Evolutionary conservation across 352 stramenopile genomes (phyloP), one percentile per base, ranked within the genome.

Genomic region (Globisporangium recalcitrans): DNA sequence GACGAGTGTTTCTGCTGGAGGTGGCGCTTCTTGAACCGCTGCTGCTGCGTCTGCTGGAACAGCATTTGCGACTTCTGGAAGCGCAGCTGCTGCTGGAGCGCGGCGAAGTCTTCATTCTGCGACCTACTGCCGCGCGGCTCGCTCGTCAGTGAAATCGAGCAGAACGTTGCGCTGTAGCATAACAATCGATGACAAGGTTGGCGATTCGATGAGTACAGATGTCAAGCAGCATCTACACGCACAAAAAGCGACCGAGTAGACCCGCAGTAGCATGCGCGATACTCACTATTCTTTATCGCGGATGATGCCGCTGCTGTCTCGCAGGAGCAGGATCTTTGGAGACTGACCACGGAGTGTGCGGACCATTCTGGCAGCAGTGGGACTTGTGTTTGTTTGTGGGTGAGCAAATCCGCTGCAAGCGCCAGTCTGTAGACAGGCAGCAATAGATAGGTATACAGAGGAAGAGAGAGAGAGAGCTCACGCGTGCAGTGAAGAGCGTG

Each of bases 61-160:
- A 53, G 38, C 42, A 38, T 2, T 3, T 58, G 32, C 38, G 54
- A 60, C 14, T 36, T 21, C 27, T 60, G 51, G 9, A 55, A 38
- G 52, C 44, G 21, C 11, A 60, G 24, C 27, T 49, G 60, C 21
- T 67, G 40, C 14, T 67, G 61, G 31, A 63, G 27, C 24, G 46
- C 49, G n/a, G 62, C 52, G 13, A 74, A 48, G 40, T 79, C 72
- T 13, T 85, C 78, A 34, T 75, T 56, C 10, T 71, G 64, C 64
- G 68, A 79, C 26, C 66, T 64, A 54, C 72, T 83, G 24, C 60
- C 58, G 29, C 72, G 73, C 47, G 65, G 67, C 24, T 87, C 76
- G 58, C 77, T 88, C 14, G 73, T 76, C 21, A 87, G 56, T 10
- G 75, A 86, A 46, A 88, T 88, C 53, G 78, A 85, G 68, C 71